Conservation (phyloP, 176 grass and related monocot species). For the Guadua angustifolia region DNA sequence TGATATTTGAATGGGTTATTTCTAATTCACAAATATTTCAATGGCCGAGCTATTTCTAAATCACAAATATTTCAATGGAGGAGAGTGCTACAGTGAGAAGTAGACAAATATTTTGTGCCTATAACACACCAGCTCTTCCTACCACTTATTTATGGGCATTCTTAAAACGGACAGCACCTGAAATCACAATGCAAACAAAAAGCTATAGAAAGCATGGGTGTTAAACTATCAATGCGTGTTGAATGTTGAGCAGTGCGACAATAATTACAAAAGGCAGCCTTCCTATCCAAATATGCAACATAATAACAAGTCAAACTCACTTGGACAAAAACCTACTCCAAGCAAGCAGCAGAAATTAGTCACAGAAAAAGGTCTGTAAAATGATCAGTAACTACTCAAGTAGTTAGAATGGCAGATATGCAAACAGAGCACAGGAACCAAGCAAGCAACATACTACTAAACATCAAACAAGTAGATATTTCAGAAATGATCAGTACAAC, state of each 20-base stretch:
- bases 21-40: conserved; percentile 40
- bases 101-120: not conserved
- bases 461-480: conserved; percentile 25
- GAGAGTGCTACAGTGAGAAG: conserved; percentile 11
- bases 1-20: conserved; percentile 15
- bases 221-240: not conserved
- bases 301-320: conserved; percentile 1
- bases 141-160: not conserved
- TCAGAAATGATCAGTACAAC: conserved; percentile 4
- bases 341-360: not conserved
- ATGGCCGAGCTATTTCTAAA: conserved; percentile 16
- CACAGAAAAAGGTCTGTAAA: not conserved
- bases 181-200: not conserved
- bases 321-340: not conserved
- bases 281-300: not conserved
- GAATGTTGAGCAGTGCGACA: not conserved
- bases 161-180: not conserved
- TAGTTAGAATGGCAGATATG: not conserved
- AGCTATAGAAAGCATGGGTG: not conserved
- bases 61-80: not conserved
- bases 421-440: not conserved
- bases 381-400: conserved; percentile 5
- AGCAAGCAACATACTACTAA: not conserved
- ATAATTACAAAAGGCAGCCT: not conserved
- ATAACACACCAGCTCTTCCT: conserved; percentile 1